Conservation (phyloP, 306 rosid species). For the Sicyos baderoa region DNA sequence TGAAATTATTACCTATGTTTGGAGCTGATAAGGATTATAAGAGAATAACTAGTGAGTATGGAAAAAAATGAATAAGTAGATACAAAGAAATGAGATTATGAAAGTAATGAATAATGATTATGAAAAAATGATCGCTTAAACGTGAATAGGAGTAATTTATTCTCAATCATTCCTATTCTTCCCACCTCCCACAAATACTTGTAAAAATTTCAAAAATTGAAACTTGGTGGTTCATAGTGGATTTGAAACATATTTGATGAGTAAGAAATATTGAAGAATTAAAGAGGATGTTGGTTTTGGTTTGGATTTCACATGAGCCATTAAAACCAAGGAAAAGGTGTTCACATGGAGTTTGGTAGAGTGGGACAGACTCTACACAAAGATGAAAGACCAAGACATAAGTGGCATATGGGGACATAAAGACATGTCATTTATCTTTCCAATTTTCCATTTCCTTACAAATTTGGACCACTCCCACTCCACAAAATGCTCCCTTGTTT, state of each 20-base stretch:
- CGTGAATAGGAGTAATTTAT: no score
- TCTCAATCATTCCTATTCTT: no score
- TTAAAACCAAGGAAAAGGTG: slow-evolving; percentile 15
- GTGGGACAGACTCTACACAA: slow-evolving; percentile 20
- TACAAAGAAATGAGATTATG: no score
- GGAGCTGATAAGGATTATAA: no score
- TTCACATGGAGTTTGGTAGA: slow-evolving; percentile 32
- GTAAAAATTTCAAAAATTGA: not conserved
- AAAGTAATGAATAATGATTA: no score
- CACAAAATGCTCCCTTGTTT: not conserved
- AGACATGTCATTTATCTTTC: not conserved
- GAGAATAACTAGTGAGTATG: no score
- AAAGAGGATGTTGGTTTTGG: slow-evolving; percentile 14
- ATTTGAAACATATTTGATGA: not conserved
- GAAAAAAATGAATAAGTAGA: no score
- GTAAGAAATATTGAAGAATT: not conserved
- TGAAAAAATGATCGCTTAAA: no score
- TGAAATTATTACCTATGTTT: no score
- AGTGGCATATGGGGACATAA: slow-evolving; percentile 10
- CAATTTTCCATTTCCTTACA: not conserved
- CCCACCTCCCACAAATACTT: no score
- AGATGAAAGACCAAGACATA: slow-evolving; percentile 26
- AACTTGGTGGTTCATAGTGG: not conserved
- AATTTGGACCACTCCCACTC: slow-evolving; percentile 15
- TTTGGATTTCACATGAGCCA: slow-evolving; percentile 27